Evolutionary conservation across 441 rosid genomes (phyloP).

Genomic region (Aleurites moluccanus): DNA sequence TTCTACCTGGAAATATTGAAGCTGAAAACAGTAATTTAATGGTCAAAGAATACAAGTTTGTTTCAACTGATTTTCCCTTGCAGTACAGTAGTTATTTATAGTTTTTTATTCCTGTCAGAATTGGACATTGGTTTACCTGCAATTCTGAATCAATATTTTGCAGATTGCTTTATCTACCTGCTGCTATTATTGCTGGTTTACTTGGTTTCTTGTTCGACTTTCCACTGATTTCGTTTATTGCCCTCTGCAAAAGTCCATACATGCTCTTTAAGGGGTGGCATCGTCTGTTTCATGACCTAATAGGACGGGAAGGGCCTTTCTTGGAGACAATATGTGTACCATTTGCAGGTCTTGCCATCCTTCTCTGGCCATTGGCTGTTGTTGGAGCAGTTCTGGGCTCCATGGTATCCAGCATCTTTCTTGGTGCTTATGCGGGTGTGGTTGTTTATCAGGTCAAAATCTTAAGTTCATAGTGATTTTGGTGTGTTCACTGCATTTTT

Average conservation of each 20-base stretch:
- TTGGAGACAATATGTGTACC: constrained; percentile 97
- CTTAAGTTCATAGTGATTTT: not conserved
- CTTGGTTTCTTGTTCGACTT: constrained; percentile 72
- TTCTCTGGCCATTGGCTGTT: constrained; percentile 95
- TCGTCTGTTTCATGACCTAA: constrained; percentile 86
- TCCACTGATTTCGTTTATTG: constrained; percentile 61
- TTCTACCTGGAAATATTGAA: not conserved
- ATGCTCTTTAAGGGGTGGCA: constrained; percentile 96
- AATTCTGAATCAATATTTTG: constrained; percentile 13
- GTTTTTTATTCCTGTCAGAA: not conserved
- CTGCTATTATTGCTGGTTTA: constrained; percentile 53
- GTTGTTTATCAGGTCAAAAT: constrained; percentile 73
- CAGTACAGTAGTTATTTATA: not conserved
- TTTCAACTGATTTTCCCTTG: not conserved
- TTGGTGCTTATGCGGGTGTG: constrained; percentile 80
- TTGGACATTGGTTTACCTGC: constrained; percentile 7
- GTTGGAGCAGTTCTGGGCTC: constrained; percentile 87
- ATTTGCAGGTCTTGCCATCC: constrained; percentile 86
- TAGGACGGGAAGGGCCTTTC: constrained; percentile 98
- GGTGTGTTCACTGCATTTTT: constrained; percentile 1
- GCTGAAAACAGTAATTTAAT: not conserved
- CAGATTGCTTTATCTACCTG: constrained; percentile 72
- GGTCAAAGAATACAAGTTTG: not conserved
- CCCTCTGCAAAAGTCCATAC: constrained; percentile 78
- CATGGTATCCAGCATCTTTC: constrained; percentile 65